phyloP scores from a whole-genome alignment of 2,329 filamentous ascomycete genomes.

The Fusarium sp. region DNA sequence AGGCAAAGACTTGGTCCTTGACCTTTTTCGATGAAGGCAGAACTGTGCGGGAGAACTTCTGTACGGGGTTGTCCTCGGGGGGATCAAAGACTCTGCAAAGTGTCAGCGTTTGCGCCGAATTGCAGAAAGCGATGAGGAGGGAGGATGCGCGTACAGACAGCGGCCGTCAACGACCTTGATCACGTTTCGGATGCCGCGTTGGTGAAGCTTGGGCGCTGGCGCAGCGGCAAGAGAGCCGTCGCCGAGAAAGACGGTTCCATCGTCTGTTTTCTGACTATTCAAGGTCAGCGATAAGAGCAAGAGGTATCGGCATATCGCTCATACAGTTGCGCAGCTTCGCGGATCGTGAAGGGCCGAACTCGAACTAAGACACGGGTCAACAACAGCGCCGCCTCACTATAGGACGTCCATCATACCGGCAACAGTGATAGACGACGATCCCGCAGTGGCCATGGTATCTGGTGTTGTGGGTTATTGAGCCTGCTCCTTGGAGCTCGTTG shows the following conservation, averaged over 20 bases:
- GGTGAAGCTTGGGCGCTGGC: constrained; percentile 84
- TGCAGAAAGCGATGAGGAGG: not conserved
- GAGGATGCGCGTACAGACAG: constrained; percentile 77
- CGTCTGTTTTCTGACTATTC: constrained; percentile 73
- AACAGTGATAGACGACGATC: constrained; percentile 67
- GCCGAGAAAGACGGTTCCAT: constrained; percentile 91
- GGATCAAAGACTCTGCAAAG: constrained; percentile 87
- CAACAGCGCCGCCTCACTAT: constrained; percentile 2
- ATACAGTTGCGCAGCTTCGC: constrained; percentile 92
- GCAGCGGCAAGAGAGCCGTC: constrained; percentile 93
- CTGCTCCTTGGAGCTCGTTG: constrained; percentile 15
- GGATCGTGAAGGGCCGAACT: constrained; percentile 80
- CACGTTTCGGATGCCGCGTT: constrained; percentile 88
- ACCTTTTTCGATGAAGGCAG: constrained; percentile 88
- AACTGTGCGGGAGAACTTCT: constrained; percentile 85
- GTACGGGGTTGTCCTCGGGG: constrained; percentile 91
- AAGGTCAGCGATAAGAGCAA: constrained; percentile 22
- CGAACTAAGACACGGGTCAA: constrained; percentile 63
- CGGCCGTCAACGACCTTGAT: constrained; percentile 97
- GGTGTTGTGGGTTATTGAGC: constrained; percentile 1
- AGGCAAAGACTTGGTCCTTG: constrained; percentile 97
- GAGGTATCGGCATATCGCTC: constrained; percentile 30
- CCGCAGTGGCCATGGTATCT: constrained; percentile 41
- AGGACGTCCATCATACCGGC: constrained; percentile 56
- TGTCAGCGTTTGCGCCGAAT: constrained; percentile 32